Evolutionary conservation across 306 rosid species (phyloP).

Genomic region (Prunus armeniaca): DNA sequence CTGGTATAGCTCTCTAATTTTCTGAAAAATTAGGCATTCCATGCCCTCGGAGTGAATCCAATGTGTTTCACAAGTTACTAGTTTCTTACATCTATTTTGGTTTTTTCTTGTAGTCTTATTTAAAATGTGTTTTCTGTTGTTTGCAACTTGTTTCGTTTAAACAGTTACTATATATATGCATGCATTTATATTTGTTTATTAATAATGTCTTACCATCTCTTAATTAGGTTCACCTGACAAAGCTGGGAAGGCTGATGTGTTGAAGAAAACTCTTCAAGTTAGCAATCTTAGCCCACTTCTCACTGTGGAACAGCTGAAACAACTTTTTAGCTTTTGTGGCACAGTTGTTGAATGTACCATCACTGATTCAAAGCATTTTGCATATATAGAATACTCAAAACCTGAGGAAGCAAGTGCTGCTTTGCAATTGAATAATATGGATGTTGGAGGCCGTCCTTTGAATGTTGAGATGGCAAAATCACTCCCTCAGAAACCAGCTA

Average conservation of each 20-base stretch:
- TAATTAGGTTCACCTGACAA: constrained; percentile 71
- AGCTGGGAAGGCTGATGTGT: constrained; percentile 63
- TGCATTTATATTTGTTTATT: background rate
- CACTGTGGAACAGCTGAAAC: constrained; percentile 91
- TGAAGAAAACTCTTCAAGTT: constrained; percentile 96
- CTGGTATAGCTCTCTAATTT: constrained; percentile 53
- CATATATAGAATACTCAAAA: constrained; percentile 94
- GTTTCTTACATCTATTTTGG: constrained; percentile 9
- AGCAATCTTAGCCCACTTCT: constrained; percentile 99
- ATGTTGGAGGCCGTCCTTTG: constrained; percentile 97
- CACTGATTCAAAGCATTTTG: constrained; percentile 97
- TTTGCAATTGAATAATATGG: constrained; percentile 87
- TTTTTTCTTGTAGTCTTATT: constrained; percentile 4
- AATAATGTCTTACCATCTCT: constrained; percentile 11
- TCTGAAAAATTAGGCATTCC: background rate
- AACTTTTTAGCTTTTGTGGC: constrained; percentile 93
- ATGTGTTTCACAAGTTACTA: background rate
- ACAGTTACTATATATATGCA: background rate
- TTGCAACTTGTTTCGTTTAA: background rate
- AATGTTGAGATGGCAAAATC: constrained; percentile 99
- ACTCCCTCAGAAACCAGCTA: constrained; percentile 69
- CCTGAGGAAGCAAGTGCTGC: constrained; percentile 93
- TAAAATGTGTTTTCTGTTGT: background rate
- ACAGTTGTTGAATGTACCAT: constrained; percentile 92
- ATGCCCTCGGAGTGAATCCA: background rate